Base-by-base conservation (phyloP, 1,284 basidiomycete species). In the Rhodotorula sp. region DNA sequence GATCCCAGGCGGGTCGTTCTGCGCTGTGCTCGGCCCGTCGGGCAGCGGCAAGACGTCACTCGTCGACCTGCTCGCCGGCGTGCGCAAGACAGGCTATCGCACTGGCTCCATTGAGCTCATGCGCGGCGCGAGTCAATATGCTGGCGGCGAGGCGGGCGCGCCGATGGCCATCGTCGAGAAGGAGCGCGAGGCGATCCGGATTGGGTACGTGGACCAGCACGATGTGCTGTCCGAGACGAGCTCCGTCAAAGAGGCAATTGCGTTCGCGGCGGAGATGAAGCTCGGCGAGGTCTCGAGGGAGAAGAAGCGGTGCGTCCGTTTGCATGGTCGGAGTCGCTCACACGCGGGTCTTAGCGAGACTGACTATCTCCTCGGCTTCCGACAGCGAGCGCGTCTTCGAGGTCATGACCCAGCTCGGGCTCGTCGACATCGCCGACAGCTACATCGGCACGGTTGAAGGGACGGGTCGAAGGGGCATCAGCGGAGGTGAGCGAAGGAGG, bases 261-360 rank as follows among this genome's bases (percentile, higher is more conserved):
- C 90, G 42, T 94, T 96, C 77, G 91, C 91, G 8, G 91, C 93
- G 3, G 86, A 88, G 42, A 85, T 96, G 9, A 89, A 91, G 14
- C 83, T 96, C 0, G 91, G 93, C 0, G 93, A 96, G 79, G 87
- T 93, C n/a, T 84, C 89, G 3, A 82, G 86, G n/a, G 80, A 82
- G 12, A 85, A 87, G 75, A 93, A 93, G 80, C 82, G 82, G n/a
- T 72, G 25, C 54, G 68, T 66, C 23, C 19, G 19, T 21, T 23
- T 25, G 19, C 19, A 10, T 8, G 42, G 59, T 19, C 16, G 10
- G 13, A 5, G 7, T 49, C 8, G n/a, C 17, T 34, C 17, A 7
- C 42, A n/a, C n/a, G 16, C 12, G 9, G 4, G 34, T 52, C 60
- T 9, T 9, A 46, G n/a, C 27, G 13, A 19, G 48, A 8, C 50